These are phyloP conservation scores for Avena insularis DNA, from an alignment of 176 grass and related monocot genomes.

Conservation along the genomic window DNA sequence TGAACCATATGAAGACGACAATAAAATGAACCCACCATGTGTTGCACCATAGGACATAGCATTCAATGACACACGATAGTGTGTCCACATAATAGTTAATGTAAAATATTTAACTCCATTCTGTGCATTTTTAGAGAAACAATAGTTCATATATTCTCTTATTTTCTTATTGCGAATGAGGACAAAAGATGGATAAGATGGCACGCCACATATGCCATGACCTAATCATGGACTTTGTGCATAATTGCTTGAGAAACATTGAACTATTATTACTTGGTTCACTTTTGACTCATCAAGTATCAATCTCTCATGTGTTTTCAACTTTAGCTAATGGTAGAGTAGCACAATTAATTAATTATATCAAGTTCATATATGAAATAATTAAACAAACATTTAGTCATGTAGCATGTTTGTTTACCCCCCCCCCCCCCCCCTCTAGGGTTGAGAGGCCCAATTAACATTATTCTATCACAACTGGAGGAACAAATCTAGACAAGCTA, in stretches of 20 bases:
- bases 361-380: neutral
- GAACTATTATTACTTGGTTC: neutral
- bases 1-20: too few relatives aligned
- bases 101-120: neutral
- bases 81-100: neutral
- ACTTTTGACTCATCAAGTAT: neutral
- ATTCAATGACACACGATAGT: neutral
- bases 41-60: too few relatives aligned
- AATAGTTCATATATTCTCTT: neutral
- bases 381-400: too few relatives aligned
- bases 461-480: neutral
- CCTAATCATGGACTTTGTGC: slow-evolving; percentile 4
- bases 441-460: neutral
- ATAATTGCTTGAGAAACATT: neutral
- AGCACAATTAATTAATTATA: neutral
- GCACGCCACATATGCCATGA: slow-evolving; percentile 1
- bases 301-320: neutral
- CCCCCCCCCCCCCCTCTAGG: neutral
- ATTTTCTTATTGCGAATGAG: neutral
- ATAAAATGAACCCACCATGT: too few relatives aligned
- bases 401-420: too few relatives aligned
- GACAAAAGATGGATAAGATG: neutral
- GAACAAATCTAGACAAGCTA: neutral
- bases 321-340: neutral
- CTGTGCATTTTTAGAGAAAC: neutral